Evolutionary conservation across 164 flowering plant species (phyloP).

Genomic region (Stephania japonica): DNA sequence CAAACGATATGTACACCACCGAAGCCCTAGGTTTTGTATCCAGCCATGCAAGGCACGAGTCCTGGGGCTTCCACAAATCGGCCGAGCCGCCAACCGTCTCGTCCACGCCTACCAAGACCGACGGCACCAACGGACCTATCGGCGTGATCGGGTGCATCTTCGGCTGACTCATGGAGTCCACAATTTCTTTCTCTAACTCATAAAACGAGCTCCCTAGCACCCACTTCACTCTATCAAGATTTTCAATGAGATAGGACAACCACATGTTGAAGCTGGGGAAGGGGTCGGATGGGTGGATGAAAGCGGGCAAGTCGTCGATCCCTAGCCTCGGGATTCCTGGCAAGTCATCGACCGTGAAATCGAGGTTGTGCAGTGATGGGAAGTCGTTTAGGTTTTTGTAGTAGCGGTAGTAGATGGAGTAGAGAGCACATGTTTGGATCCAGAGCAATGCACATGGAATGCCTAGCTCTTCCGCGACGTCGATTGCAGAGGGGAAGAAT

Average conservation of each 20-base stretch:
- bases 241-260: conserved; percentile 39
- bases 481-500: conserved; percentile 74
- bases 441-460: conserved; percentile 63
- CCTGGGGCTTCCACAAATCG: conserved; percentile 43
- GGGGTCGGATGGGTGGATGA: conserved; percentile 45
- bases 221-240: conserved; percentile 45
- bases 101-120: background rate
- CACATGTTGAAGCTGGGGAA: conserved; percentile 23
- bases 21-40: conserved; percentile 37
- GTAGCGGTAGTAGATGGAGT: conserved; percentile 52
- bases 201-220: conserved; percentile 59
- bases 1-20: conserved; percentile 64
- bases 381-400: conserved; percentile 33
- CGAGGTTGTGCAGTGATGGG: conserved; percentile 33
- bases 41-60: conserved; percentile 50
- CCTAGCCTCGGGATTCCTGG: conserved; percentile 51
- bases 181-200: conserved; percentile 54
- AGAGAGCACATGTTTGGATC: conserved; percentile 75
- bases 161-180: conserved; percentile 29
- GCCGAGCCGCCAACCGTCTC: conserved; percentile 19
- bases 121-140: conserved; percentile 55
- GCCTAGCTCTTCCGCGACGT: conserved; percentile 44
- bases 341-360: conserved; percentile 38
- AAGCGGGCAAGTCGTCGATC: conserved; percentile 62
- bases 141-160: conserved; percentile 30